Percentiles rank a stretch among this genome's conserved stretches.
Conservation (phyloP, 2,329 filamentous ascomycete genomes). For the Cercospora sp. region DNA sequence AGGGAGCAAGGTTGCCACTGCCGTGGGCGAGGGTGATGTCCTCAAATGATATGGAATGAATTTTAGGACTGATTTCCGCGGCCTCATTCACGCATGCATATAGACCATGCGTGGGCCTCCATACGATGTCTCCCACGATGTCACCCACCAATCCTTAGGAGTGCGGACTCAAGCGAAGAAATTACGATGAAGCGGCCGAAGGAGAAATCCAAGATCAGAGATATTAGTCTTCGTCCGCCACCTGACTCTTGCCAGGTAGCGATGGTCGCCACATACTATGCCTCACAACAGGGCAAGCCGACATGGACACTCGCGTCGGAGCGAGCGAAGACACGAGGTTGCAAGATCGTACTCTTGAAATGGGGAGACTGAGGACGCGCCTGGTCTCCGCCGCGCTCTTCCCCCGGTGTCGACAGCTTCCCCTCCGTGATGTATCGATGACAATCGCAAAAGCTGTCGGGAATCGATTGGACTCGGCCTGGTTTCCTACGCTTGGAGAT, state of each 20-base stretch:
- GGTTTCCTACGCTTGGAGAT: too few relatives aligned
- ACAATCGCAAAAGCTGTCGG: neutral
- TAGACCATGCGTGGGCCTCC: neutral
- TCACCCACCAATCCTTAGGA: neutral
- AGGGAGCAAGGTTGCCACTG: neutral
- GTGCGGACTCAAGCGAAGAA: neutral
- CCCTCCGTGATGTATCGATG: neutral
- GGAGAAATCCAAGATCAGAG: neutral
- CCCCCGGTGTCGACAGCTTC: neutral
- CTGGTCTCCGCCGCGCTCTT: neutral
- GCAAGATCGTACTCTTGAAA: neutral
- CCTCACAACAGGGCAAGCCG: neutral
- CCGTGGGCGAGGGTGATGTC: slow-evolving; percentile 13
- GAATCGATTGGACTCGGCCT: neutral
- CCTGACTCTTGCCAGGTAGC: neutral
- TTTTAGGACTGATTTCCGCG: neutral
- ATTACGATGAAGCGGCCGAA: neutral
- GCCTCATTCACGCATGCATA: neutral
- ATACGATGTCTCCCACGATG: neutral
- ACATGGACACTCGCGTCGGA: neutral
- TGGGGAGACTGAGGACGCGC: neutral
- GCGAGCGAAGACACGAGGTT: neutral
- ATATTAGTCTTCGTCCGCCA: neutral
- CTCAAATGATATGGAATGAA: neutral
- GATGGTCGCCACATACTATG: neutral